Evolutionary conservation across 164 flowering plant genomes (phyloP).

Genomic region (Vitis amurensis): DNA sequence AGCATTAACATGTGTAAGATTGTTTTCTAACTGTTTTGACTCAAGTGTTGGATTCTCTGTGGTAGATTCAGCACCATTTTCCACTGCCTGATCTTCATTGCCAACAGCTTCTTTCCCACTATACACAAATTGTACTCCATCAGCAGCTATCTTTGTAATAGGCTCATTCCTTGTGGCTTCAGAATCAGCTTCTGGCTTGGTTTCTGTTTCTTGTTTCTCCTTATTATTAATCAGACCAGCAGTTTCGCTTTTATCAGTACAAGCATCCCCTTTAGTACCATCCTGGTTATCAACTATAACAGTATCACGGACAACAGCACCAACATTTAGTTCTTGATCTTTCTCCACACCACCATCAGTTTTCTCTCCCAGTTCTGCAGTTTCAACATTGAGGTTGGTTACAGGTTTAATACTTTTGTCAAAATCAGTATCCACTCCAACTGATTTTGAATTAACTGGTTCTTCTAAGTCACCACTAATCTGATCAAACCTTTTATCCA

Average conservation of each 20-base stretch:
- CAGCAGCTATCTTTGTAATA: slow-evolving; percentile 3
- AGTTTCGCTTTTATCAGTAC: slow-evolving; percentile 2
- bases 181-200: slow-evolving; percentile 16
- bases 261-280: slow-evolving; percentile 4
- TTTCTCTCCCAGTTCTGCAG: slow-evolving; percentile 9
- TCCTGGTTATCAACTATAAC: background rate
- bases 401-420: slow-evolving; percentile 2
- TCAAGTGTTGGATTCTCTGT: slow-evolving; percentile 7
- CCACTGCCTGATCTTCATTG: background rate
- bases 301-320: background rate
- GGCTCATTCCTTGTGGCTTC: slow-evolving; percentile 11
- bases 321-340: background rate
- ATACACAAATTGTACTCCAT: slow-evolving; percentile 1
- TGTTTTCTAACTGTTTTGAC: slow-evolving; percentile 13
- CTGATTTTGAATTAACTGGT: slow-evolving; percentile 8
- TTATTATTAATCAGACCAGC: background rate
- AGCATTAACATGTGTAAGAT: background rate
- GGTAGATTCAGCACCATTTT: slow-evolving; percentile 1
- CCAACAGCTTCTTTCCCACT: background rate
- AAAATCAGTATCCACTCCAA: slow-evolving; percentile 11
- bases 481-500: slow-evolving; percentile 25
- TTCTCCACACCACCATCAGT: slow-evolving; percentile 12
- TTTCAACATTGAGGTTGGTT: slow-evolving; percentile 8
- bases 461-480: slow-evolving; percentile 16
- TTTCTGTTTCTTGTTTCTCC: slow-evolving; percentile 14